These are phyloP conservation scores for Huiozyma sinensis DNA, from an alignment of 805 yeast species.

Conservation along the genomic window DNA sequence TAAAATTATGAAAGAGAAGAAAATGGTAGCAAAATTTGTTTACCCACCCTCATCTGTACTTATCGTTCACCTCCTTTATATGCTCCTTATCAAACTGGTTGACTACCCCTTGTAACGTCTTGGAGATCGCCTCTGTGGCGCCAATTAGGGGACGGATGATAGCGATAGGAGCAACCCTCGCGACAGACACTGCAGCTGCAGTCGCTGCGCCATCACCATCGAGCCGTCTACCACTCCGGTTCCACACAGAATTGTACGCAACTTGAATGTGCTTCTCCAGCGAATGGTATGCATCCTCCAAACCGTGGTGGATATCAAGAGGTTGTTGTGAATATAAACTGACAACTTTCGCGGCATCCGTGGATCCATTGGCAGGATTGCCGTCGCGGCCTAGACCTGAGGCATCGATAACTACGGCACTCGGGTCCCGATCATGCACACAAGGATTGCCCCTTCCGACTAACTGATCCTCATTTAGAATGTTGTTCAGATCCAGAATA, in stretches of 20 bases:
- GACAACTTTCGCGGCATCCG: slow-evolving; percentile 31
- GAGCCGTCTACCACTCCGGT: slow-evolving; percentile 50
- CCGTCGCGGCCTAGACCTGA: not conserved
- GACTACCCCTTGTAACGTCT: slow-evolving; percentile 71
- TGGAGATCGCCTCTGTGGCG: slow-evolving; percentile 81
- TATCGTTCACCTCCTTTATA: slow-evolving; percentile 49
- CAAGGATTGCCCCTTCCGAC: slow-evolving; percentile 27
- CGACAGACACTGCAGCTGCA: slow-evolving; percentile 55
- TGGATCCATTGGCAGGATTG: slow-evolving; percentile 4
- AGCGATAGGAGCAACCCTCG: slow-evolving; percentile 71
- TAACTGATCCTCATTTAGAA: slow-evolving; percentile 28
- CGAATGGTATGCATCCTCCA: slow-evolving; percentile 62
- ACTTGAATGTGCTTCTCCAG: slow-evolving; percentile 55
- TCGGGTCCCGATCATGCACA: slow-evolving; percentile 22
- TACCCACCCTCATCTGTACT: slow-evolving; percentile 46
- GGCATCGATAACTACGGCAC: slow-evolving; percentile 21
- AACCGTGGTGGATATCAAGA: slow-evolving; percentile 53
- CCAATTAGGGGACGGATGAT: slow-evolving; percentile 82
- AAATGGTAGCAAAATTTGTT: not conserved
- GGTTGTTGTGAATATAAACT: slow-evolving; percentile 87
- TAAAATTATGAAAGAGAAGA: not conserved
- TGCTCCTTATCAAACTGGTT: slow-evolving; percentile 67
- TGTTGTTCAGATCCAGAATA: slow-evolving; percentile 13
- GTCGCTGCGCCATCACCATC: slow-evolving; percentile 36
- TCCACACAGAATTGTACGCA: slow-evolving; percentile 53